A percentile compares a stretch with the other conserved stretches of the same genome.
These are phyloP conservation scores for Clitocybe nebularis DNA, from an alignment of 1,284 basidiomycete genomes.

Conservation along the genomic window DNA sequence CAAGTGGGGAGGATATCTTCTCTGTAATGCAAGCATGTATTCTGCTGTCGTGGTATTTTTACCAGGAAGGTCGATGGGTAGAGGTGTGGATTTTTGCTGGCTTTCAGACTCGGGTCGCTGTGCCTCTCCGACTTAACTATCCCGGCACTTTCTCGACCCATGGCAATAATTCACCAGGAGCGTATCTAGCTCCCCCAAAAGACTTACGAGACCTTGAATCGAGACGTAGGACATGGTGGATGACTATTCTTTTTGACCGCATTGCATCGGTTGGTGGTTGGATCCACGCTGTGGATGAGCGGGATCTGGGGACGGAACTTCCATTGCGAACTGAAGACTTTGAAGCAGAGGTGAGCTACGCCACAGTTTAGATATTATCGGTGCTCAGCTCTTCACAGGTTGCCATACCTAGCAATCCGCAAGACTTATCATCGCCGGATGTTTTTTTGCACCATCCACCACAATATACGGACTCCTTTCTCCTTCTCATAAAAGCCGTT, in stretches of 20 bases:
- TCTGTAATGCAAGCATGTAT: constrained; percentile 81
- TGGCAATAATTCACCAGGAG: constrained; percentile 61
- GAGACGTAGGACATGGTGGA: constrained; percentile 81
- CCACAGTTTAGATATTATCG: constrained; percentile 17
- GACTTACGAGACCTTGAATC: constrained; percentile 71
- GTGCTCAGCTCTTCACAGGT: constrained; percentile 30
- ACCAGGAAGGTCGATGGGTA: constrained; percentile 83
- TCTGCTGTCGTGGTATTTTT: constrained; percentile 83
- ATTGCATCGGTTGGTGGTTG: constrained; percentile 86
- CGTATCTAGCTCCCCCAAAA: constrained; percentile 75
- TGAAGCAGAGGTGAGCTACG: constrained; percentile 65
- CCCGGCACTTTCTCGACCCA: constrained; percentile 75
- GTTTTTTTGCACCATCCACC: constrained; percentile 66
- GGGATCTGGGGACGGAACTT: constrained; percentile 76
- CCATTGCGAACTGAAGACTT: constrained; percentile 72
- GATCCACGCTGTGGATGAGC: constrained; percentile 78
- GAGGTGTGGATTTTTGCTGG: constrained; percentile 87
- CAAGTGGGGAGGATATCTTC: constrained; percentile 79
- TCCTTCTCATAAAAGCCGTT: constrained; percentile 72
- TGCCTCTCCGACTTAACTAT: constrained; percentile 78
- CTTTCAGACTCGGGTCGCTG: constrained; percentile 79
- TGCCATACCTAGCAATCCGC: constrained; percentile 63
- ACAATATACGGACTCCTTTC: constrained; percentile 74
- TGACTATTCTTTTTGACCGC: constrained; percentile 79
- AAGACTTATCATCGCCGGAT: constrained; percentile 58